Conservation (phyloP, 2,329 filamentous ascomycete species). For the Curvularia lunata region DNA sequence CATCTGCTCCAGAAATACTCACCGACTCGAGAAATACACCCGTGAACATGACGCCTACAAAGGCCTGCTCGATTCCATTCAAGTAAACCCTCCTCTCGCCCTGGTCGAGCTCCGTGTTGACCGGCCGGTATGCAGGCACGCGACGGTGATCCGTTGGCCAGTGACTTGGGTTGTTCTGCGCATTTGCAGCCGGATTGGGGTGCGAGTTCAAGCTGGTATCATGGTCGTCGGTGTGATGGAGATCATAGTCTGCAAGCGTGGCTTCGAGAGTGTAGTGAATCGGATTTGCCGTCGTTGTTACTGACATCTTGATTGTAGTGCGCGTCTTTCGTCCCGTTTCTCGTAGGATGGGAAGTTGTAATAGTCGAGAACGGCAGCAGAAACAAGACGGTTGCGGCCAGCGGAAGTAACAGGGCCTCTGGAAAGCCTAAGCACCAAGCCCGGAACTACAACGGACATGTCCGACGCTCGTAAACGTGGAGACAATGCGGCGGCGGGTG, state of each 20-base stretch:
- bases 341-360: background rate
- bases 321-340: background rate
- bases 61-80: constrained; percentile 55
- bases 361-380: background rate
- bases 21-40: constrained; percentile 56
- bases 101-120: constrained; percentile 53
- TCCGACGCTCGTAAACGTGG: constrained; percentile 12
- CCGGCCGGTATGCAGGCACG: constrained; percentile 56
- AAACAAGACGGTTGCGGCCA: background rate
- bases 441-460: background rate
- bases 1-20: constrained; percentile 24
- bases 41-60: constrained; percentile 59
- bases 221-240: constrained; percentile 51
- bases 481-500: constrained; percentile 8
- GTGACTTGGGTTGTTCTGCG: constrained; percentile 29
- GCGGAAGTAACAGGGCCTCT: background rate
- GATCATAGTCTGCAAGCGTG: constrained; percentile 55
- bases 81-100: constrained; percentile 53
- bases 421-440: background rate
- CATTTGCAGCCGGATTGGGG: constrained; percentile 33
- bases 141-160: constrained; percentile 59
- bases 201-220: constrained; percentile 38
- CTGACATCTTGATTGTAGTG: constrained; percentile 47
- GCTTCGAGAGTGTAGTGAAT: constrained; percentile 46
- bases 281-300: constrained; percentile 53